Evolutionary conservation across 164 flowering plant species (phyloP), one percentile per base, ranked within the genome.

Genomic region (Aristolochia californica): DNA sequence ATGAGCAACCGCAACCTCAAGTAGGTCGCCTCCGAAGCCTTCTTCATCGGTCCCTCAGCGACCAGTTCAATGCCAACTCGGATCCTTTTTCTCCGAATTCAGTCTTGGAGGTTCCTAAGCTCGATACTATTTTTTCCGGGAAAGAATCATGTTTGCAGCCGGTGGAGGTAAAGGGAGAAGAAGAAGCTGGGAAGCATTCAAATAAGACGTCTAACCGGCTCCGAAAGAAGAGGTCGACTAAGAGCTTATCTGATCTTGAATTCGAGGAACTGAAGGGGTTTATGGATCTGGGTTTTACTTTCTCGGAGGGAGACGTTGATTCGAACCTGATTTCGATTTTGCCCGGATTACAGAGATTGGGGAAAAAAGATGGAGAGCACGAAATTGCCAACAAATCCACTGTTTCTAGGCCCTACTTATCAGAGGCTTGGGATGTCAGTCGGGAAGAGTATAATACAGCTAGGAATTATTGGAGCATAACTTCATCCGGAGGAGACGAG

Each of bases 241-340:
- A 79, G 76, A 86, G 97, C 66, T 68, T 89, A 56, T 78, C 89
- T 24, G 88, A 86, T 20, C 82, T 86, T 48, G 91, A 89, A 53
- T 83, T 75, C 64, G 83, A 84, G 22, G 97, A 89, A 71, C 62
- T 89, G 14, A 83, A 81, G 70, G 97, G 97, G 64, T 86, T 89
- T 63, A 81, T 80, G 77, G 97, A 89, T 70, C 64, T 89, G 56
- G 95, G 97, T 2, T 89, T 89, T 70, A 78, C 75, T 27, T 89
- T 89, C 61, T 68, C 82, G 0, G 84, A 84, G 57, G 83, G 76
- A 60, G 95, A 81, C 45, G 71, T 62, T 27, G 76, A 80, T 55
- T 75, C 89, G 38, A 71, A 59, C 47, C 66, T 89, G 75, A 80
- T 66, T 28, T 71, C 81, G 4, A 81, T 83, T 9, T 50, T 89